Conservation (phyloP, 768 basidiomycete species). For the Suillus placidus region DNA sequence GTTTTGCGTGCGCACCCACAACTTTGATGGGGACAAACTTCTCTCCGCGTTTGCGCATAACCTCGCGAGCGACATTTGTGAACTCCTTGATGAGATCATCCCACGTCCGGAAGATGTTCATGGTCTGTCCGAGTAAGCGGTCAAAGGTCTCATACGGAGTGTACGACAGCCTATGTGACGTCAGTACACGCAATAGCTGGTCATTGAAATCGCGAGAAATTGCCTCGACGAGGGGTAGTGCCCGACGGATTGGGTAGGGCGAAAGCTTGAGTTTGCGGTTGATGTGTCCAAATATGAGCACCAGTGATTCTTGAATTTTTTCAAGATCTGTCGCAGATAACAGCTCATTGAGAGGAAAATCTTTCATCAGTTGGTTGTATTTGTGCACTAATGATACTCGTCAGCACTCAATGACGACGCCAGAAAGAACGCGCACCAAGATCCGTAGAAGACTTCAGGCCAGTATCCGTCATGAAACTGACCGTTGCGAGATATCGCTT, state of each 20-base stretch:
- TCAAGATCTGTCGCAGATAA: constrained; percentile 95
- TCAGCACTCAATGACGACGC: not conserved
- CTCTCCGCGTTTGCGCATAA: constrained; percentile 85
- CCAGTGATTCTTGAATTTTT: constrained; percentile 89
- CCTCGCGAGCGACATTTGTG: constrained; percentile 89
- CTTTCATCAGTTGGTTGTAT: constrained; percentile 98
- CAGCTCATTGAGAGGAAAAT: constrained; percentile 96
- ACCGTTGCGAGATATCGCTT: constrained; percentile 97
- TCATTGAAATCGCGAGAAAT: constrained; percentile 98
- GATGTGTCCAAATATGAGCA: constrained; percentile 88
- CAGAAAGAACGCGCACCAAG: constrained; percentile 52
- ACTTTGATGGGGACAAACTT: constrained; percentile 98
- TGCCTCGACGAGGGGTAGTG: constrained; percentile 95
- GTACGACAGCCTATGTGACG: constrained; percentile 89
- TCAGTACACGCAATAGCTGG: constrained; percentile 87
- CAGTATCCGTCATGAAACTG: constrained; percentile 97
- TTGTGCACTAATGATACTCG: constrained; percentile 71
- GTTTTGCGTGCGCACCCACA: constrained; percentile 83
- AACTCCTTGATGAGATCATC: constrained; percentile 92
- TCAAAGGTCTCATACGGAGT: constrained; percentile 96
- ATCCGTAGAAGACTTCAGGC: constrained; percentile 91
- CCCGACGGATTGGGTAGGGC: constrained; percentile 94
- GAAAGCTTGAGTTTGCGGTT: constrained; percentile 95
- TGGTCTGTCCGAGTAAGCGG: constrained; percentile 72
- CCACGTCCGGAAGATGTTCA: constrained; percentile 83